Conservation (phyloP, 305 asterid species). For the Petunia hybrid region DNA sequence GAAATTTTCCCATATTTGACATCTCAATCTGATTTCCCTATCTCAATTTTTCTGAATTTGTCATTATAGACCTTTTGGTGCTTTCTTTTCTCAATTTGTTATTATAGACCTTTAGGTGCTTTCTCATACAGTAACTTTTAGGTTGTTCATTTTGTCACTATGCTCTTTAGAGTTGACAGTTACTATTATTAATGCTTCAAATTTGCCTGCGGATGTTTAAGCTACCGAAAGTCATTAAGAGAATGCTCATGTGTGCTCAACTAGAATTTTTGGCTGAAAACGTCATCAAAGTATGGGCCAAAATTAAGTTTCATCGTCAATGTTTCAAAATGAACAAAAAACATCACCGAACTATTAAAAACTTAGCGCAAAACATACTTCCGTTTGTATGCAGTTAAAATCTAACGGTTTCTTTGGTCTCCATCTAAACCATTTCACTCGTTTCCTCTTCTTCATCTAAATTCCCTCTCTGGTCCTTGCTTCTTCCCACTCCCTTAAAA, state of each 20-base stretch:
- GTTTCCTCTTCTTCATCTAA: too few species aligned
- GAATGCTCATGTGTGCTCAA: background rate
- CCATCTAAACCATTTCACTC: too few species aligned
- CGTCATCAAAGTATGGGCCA: too few species aligned
- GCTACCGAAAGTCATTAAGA: background rate
- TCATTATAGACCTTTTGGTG: background rate
- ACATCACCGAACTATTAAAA: too few species aligned
- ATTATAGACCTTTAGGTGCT: background rate
- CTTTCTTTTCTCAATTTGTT: background rate
- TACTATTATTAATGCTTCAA: background rate
- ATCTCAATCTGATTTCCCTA: background rate
- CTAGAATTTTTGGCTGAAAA: too few species aligned
- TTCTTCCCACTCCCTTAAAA: too few species aligned
- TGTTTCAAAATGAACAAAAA: too few species aligned
- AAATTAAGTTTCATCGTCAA: too few species aligned
- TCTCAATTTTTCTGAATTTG: background rate
- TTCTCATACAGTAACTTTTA: background rate
- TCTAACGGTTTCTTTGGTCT: too few species aligned
- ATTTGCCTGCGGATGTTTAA: background rate
- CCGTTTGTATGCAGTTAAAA: too few species aligned
- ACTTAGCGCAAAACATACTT: too few species aligned
- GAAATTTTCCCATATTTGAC: background rate
- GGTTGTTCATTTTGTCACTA: background rate
- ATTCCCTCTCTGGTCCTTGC: too few species aligned
- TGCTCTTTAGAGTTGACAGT: background rate